phyloP scores from a whole-genome alignment of 495 filamentous ascomycete genomes.

The Tuber aestivum region DNA sequence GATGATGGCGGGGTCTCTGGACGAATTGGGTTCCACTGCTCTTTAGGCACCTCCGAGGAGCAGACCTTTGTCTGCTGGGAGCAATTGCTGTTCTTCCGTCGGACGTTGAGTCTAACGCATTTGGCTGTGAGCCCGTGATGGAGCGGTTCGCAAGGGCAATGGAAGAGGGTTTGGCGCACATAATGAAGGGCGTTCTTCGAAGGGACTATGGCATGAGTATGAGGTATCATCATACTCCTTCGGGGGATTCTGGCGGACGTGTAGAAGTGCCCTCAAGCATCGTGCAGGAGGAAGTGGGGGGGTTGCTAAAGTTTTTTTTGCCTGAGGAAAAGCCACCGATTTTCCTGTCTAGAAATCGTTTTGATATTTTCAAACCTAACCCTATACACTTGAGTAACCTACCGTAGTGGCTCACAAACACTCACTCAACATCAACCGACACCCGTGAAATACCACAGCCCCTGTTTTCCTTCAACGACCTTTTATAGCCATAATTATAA shows the following conservation, averaged over 20 bases:
- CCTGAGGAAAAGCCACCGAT: not conserved
- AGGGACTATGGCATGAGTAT: conserved; percentile 32
- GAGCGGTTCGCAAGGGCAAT: conserved; percentile 13
- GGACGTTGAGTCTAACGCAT: conserved; percentile 11
- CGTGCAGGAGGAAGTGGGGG: conserved; percentile 16
- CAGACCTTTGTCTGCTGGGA: not conserved
- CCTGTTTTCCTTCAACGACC: not conserved
- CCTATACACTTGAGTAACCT: too few relatives aligned
- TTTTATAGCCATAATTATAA: not conserved
- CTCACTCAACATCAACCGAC: not conserved
- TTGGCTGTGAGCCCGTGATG: conserved; percentile 10
- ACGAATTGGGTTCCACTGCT: not conserved
- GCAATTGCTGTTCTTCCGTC: not conserved
- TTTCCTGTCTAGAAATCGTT: not conserved
- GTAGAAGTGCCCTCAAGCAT: conserved; percentile 23
- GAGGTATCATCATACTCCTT: conserved; percentile 33
- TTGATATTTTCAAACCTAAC: not conserved
- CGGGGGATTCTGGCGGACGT: conserved; percentile 13
- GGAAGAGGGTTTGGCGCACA: conserved; percentile 37
- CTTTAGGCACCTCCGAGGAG: conserved; percentile 3
- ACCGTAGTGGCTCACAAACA: not conserved
- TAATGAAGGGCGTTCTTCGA: conserved; percentile 37
- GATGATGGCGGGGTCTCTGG: not conserved
- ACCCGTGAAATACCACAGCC: not conserved
- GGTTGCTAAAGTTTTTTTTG: conserved; percentile 12